Percentiles rank a stretch among this genome's conserved stretches.
Evolutionary conservation across 257 asterid genomes (phyloP).

Genomic region (Solanum pinnatisectum): DNA sequence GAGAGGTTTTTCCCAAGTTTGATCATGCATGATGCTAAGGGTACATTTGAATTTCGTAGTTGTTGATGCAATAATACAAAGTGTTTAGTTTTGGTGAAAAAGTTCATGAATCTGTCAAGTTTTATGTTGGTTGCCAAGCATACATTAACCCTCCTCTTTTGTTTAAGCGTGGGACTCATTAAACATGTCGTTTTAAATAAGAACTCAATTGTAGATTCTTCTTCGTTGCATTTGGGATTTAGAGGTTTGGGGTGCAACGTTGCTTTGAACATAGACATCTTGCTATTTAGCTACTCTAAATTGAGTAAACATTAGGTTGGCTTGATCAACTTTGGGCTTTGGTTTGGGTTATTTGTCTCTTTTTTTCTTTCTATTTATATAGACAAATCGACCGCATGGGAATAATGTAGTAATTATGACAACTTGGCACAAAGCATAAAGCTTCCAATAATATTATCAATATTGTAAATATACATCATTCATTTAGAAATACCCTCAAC

Average conservation of each 20-base stretch:
- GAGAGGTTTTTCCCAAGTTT: background rate
- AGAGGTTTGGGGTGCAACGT: background rate
- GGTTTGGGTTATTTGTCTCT: background rate
- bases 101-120: background rate
- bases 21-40: background rate
- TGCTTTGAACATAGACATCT: background rate
- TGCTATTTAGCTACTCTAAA: background rate
- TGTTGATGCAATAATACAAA: background rate
- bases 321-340: background rate
- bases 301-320: background rate
- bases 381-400: background rate
- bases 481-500: background rate
- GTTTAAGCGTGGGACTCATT: background rate
- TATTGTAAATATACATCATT: background rate
- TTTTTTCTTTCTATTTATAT: background rate
- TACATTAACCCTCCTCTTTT: background rate
- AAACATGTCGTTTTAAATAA: background rate
- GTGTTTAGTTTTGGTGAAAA: background rate
- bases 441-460: background rate
- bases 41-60: background rate
- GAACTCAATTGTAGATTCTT: background rate
- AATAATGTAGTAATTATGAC: background rate
- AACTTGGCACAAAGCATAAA: background rate
- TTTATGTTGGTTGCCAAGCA: background rate
- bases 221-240: background rate